A percentile compares a stretch with the other conserved stretches of the same genome.
These are phyloP conservation scores for Diaporthe sp. DNA, from an alignment of 2,329 filamentous ascomycete species.

Conservation along the genomic window DNA sequence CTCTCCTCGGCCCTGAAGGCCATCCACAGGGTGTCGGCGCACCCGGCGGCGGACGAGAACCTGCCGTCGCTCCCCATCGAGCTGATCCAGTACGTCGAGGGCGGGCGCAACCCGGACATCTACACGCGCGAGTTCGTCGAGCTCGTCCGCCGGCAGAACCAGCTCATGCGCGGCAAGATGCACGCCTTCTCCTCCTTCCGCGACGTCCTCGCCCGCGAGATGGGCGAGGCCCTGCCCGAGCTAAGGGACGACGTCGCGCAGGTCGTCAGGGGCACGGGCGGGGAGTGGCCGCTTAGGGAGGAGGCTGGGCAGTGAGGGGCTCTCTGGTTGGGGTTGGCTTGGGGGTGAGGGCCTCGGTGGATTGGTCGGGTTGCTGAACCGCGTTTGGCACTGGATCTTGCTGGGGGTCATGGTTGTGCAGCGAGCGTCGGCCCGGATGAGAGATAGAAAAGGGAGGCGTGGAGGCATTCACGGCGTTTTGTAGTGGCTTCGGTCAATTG, in stretches of 20 bases:
- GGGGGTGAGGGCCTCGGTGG: too few species aligned
- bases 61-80: constrained; percentile 72
- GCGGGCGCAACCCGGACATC: constrained; percentile 80
- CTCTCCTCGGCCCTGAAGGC: constrained; percentile 57
- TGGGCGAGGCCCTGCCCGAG: constrained; percentile 72
- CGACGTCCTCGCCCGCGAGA: constrained; percentile 73
- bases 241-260: constrained; percentile 65
- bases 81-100: constrained; percentile 78
- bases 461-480: constrained; percentile 24
- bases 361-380: neutral
- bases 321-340: neutral
- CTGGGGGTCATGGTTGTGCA: too few species aligned
- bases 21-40: constrained; percentile 58
- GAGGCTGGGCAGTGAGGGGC: constrained; percentile 28
- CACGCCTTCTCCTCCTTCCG: constrained; percentile 72
- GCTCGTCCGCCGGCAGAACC: constrained; percentile 75
- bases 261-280: constrained; percentile 64
- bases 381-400: neutral
- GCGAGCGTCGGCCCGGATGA: neutral
- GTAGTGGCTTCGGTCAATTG: constrained; percentile 7
- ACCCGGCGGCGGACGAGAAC: constrained; percentile 45
- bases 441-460: neutral
- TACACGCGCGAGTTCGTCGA: constrained; percentile 83
- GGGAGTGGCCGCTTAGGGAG: constrained; percentile 41
- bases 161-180: constrained; percentile 76